Evolutionary conservation across 768 basidiomycete genomes (phyloP).

Genomic region (Goffeauzyma gilvescens): DNA sequence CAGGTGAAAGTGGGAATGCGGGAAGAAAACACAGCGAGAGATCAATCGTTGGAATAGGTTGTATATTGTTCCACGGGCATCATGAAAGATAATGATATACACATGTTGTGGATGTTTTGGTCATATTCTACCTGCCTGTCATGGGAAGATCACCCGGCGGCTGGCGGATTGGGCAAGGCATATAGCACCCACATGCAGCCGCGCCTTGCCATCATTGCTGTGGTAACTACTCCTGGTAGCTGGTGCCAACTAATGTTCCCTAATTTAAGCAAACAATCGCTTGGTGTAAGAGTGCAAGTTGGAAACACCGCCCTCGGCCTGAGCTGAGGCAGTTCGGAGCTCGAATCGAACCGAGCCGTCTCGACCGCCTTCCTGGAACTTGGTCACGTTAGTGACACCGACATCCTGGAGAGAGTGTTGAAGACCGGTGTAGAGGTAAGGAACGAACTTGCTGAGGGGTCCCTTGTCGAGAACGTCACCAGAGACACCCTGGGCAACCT

Average conservation of each 20-base stretch:
- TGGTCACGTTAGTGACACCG: slow-evolving; percentile 49
- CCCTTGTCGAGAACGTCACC: slow-evolving; percentile 98
- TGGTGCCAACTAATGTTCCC: not conserved
- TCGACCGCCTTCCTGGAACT: slow-evolving; percentile 48
- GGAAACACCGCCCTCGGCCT: slow-evolving; percentile 89
- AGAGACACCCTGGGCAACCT: slow-evolving; percentile 69
- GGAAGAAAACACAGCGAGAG: too few species aligned
- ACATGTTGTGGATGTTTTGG: too few species aligned
- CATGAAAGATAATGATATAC: too few species aligned
- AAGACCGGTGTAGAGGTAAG: slow-evolving; percentile 37
- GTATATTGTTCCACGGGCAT: too few species aligned
- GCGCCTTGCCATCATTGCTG: too few species aligned
- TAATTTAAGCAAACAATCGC: slow-evolving; percentile 25
- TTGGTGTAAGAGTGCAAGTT: slow-evolving; percentile 74
- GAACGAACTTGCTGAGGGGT: slow-evolving; percentile 75
- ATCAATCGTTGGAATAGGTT: too few species aligned
- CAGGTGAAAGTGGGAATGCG: too few species aligned
- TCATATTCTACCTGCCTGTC: too few species aligned
- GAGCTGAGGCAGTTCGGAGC: slow-evolving; percentile 79
- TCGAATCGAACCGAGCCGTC: slow-evolving; percentile 66
- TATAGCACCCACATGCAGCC: too few species aligned
- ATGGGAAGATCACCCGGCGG: too few species aligned
- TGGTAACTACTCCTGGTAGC: too few species aligned
- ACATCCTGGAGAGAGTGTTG: slow-evolving; percentile 93
- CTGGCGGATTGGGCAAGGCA: too few species aligned